Conservation (phyloP, 139 green algal genomes). For the Eudorina sp. region DNA sequence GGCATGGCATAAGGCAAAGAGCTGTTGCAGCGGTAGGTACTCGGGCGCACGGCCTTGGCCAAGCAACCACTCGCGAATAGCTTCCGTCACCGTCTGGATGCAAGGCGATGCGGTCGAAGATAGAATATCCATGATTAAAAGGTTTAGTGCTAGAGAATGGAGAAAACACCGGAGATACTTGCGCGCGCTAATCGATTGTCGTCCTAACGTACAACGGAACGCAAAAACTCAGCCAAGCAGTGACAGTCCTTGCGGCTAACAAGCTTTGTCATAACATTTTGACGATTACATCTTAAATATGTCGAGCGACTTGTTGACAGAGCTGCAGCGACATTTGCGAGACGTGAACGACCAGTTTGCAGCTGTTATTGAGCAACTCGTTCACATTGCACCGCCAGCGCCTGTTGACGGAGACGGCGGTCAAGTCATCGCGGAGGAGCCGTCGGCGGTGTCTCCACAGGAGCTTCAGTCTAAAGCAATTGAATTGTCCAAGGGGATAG, state of each 20-base stretch:
- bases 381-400: slow-evolving; percentile 4
- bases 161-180: too few relatives aligned
- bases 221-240: too few relatives aligned
- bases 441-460: not conserved
- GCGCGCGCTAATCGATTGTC: too few relatives aligned
- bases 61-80: not conserved
- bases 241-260: too few relatives aligned
- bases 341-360: slow-evolving; percentile 47
- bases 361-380: slow-evolving; percentile 27
- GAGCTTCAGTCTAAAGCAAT: slow-evolving; percentile 31
- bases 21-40: slow-evolving; percentile 28
- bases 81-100: not conserved
- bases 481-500: slow-evolving; percentile 3
- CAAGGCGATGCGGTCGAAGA: too few relatives aligned
- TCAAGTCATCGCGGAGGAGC: not conserved
- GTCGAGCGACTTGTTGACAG: slow-evolving; percentile 39
- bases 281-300: not conserved
- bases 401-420: not conserved
- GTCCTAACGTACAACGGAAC: too few relatives aligned
- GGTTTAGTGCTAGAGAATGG: too few relatives aligned
- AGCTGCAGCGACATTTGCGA: slow-evolving; percentile 24
- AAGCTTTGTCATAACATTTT: too few relatives aligned
- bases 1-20: slow-evolving; percentile 2
- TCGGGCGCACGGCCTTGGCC: not conserved
- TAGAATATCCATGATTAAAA: too few relatives aligned